A percentile compares a stretch with the other conserved stretches of the same genome.
These are phyloP conservation scores for Medicago ruthenica DNA, from an alignment of 306 rosid genomes.

Conservation along the genomic window DNA sequence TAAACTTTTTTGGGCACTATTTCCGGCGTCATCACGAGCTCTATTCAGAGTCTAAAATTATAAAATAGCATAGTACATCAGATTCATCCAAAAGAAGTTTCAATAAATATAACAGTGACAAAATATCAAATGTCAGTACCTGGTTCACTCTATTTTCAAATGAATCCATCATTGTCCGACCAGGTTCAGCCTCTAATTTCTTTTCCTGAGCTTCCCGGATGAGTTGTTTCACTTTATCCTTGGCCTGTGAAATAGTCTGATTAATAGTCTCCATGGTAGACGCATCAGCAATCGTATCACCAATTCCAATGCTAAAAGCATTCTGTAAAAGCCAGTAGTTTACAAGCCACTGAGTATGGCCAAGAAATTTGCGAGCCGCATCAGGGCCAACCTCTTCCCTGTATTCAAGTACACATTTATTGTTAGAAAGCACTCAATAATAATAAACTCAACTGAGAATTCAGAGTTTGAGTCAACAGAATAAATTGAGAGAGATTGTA, in stretches of 20 bases:
- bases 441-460: neutral
- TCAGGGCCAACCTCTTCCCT: constrained; percentile 99
- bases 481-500: constrained; percentile 4
- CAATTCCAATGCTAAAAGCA: constrained; percentile 96
- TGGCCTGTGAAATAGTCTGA: constrained; percentile 85
- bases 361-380: constrained; percentile 98
- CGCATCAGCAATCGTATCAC: constrained; percentile 99
- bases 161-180: constrained; percentile 97
- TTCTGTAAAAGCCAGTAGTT: constrained; percentile 98
- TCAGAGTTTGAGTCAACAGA: constrained; percentile 10
- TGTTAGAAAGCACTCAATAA: constrained; percentile 7
- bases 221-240: constrained; percentile 88
- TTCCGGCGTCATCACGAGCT: constrained; percentile 99
- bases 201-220: constrained; percentile 84
- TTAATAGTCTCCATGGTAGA: constrained; percentile 90
- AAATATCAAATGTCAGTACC: constrained; percentile 51
- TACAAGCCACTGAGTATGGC: constrained; percentile 99
- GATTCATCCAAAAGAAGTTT: constrained; percentile 27
- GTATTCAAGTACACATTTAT: constrained; percentile 41
- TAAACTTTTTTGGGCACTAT: constrained; percentile 95
- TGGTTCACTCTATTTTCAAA: constrained; percentile 97
- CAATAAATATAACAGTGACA: constrained; percentile 21
- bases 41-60: constrained; percentile 69
- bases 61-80: constrained; percentile 21
- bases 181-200: constrained; percentile 94